phyloP scores from a whole-genome alignment of 441 rosid species.

The Hura crepitans region DNA sequence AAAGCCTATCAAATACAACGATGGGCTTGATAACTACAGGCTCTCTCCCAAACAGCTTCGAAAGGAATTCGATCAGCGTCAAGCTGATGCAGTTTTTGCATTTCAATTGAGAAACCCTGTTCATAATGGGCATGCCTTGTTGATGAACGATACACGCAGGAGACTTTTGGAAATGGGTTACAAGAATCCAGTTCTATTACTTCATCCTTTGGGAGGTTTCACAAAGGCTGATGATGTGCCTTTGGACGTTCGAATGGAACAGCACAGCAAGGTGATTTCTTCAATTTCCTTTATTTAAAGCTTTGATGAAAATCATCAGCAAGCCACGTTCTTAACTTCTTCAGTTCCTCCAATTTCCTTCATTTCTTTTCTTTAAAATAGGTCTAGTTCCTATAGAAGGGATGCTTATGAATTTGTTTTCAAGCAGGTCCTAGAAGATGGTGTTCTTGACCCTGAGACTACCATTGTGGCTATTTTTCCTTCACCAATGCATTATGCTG shows the following conservation, averaged over 20 bases:
- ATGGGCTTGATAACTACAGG: constrained; percentile 91
- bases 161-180: constrained; percentile 82
- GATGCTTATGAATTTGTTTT: constrained; percentile 1
- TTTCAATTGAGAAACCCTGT: constrained; percentile 90
- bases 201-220: constrained; percentile 93
- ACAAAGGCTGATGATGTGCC: constrained; percentile 93
- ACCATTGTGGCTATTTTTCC: constrained; percentile 91
- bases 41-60: constrained; percentile 84
- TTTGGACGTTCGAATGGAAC: constrained; percentile 91
- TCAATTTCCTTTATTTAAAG: not conserved
- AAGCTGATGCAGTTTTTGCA: constrained; percentile 93
- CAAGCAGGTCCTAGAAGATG: constrained; percentile 76
- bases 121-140: constrained; percentile 85
- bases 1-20: constrained; percentile 66
- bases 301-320: not conserved
- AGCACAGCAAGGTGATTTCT: constrained; percentile 68
- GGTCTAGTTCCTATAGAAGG: constrained; percentile 2
- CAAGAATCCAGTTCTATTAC: constrained; percentile 79
- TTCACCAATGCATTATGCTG: constrained; percentile 94
- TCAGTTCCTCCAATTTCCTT: too few species aligned
- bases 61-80: constrained; percentile 65
- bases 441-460: constrained; percentile 81
- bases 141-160: constrained; percentile 83
- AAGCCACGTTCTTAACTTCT: too few species aligned
- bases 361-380: constrained; percentile 9